Evolutionary conservation across 352 stramenopile species (phyloP).

Genomic region (Globisporangium canariense): DNA sequence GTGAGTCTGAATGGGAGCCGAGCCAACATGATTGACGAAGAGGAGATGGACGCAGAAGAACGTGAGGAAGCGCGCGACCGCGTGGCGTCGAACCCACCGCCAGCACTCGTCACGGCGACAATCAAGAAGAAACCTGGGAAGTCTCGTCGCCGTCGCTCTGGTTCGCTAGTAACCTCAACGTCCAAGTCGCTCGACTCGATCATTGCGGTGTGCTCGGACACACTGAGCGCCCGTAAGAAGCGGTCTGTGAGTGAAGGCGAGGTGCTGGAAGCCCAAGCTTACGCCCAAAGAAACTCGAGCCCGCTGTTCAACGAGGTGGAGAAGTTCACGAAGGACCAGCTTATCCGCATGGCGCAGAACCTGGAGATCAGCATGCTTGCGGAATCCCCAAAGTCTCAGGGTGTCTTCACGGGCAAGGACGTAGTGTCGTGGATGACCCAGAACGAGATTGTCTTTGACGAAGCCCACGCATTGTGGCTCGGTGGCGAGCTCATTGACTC

Average conservation of each 20-base stretch:
- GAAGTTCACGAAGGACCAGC: constrained; percentile 73
- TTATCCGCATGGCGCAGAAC: constrained; percentile 76
- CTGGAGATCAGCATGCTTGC: constrained; percentile 57
- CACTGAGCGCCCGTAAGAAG: constrained; percentile 40
- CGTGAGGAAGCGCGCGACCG: constrained; percentile 48
- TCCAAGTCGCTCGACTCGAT: constrained; percentile 71
- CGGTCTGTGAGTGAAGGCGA: constrained; percentile 62
- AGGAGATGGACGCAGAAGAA: constrained; percentile 27
- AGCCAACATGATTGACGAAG: constrained; percentile 24
- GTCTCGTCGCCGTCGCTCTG: constrained; percentile 40
- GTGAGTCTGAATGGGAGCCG: constrained; percentile 21
- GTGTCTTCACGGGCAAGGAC: constrained; percentile 61
- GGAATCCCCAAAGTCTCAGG: constrained; percentile 31
- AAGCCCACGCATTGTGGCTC: constrained; percentile 69
- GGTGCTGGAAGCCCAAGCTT: constrained; percentile 20
- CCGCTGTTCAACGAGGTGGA: constrained; percentile 57
- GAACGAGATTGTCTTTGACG: constrained; percentile 74
- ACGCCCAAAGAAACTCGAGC: constrained; percentile 22
- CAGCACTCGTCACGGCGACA: constrained; percentile 20
- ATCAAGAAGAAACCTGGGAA: constrained; percentile 32
- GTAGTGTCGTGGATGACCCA: constrained; percentile 72
- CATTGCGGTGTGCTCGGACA: constrained; percentile 52
- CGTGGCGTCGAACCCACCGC: constrained; percentile 52
- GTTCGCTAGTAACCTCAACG: constrained; percentile 57
- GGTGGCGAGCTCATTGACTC: constrained; percentile 66